Percentiles rank a stretch among this genome's conserved stretches.
These are phyloP conservation scores for Eutrema japonicum DNA, from an alignment of 345 rosid species.

Conservation along the genomic window DNA sequence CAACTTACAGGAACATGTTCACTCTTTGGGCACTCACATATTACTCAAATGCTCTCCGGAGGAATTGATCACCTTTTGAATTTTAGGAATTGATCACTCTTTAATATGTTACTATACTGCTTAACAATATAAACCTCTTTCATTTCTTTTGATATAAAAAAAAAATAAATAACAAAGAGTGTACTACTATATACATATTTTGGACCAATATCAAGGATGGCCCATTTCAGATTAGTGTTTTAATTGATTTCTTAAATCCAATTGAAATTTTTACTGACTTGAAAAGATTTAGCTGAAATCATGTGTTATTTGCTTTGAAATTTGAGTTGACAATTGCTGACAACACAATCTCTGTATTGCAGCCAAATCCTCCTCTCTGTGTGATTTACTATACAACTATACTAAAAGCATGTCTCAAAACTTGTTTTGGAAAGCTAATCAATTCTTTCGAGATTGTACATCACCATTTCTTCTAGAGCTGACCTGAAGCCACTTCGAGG, in stretches of 20 bases:
- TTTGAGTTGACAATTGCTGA: conserved; percentile 7
- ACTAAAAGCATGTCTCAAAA: conserved; percentile 3
- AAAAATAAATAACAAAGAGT: too few species aligned
- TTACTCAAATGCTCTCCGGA: conserved; percentile 28
- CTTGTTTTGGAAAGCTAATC: conserved; percentile 45
- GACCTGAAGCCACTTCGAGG: conserved; percentile 56
- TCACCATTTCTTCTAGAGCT: conserved; percentile 77
- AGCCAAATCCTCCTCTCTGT: background rate
- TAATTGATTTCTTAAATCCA: too few species aligned
- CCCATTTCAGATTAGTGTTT: too few species aligned
- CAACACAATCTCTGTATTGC: conserved; percentile 20
- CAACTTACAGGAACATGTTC: conserved; percentile 21
- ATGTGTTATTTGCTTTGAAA: background rate
- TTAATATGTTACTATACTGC: too few species aligned
- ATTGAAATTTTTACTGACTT: too few species aligned
- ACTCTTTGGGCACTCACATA: conserved; percentile 29
- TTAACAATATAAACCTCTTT: too few species aligned
- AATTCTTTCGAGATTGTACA: conserved; percentile 82
- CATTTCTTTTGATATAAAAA: too few species aligned
- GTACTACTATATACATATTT: too few species aligned
- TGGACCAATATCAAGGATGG: too few species aligned
- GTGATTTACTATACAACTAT: conserved; percentile 24
- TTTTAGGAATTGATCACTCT: too few species aligned
- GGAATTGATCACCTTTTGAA: background rate
- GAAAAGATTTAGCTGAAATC: background rate